A percentile compares a stretch with the other conserved stretches of the same genome.
Conservation (phyloP, 176 grass and related monocot species). For the Carex pumila region DNA sequence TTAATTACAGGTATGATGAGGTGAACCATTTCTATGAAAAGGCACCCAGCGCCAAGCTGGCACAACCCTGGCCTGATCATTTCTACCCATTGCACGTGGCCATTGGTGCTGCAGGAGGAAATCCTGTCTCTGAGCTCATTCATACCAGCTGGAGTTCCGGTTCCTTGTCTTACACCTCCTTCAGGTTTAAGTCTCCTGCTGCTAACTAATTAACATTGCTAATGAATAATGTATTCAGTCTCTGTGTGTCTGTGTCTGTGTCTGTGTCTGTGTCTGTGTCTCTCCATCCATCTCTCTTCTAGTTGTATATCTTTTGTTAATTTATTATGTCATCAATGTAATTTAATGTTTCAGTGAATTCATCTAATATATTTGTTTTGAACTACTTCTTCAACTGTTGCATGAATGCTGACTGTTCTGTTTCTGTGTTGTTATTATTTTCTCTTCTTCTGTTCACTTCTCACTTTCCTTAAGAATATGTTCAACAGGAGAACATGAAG, state of each 20-base stretch:
- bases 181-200: constrained; percentile 38
- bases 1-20: constrained; percentile 47
- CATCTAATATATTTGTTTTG: not conserved
- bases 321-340: not conserved
- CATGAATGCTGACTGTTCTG: not conserved
- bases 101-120: constrained; percentile 67
- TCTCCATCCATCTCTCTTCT: not conserved
- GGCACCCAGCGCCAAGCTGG: constrained; percentile 52
- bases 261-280: not conserved
- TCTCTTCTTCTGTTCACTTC: too few species aligned
- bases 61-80: constrained; percentile 82
- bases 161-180: constrained; percentile 61
- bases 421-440: too few species aligned
- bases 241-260: not conserved
- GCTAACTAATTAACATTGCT: not conserved
- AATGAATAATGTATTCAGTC: too few species aligned
- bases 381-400: not conserved
- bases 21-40: constrained; percentile 60
- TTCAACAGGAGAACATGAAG: too few species aligned
- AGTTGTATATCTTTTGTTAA: not conserved
- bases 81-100: constrained; percentile 87
- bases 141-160: constrained; percentile 65
- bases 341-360: not conserved
- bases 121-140: constrained; percentile 50
- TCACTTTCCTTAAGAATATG: too few species aligned